phyloP scores from a whole-genome alignment of 1,139 yeast species.

The Saccharomycopsis hybrid region DNA sequence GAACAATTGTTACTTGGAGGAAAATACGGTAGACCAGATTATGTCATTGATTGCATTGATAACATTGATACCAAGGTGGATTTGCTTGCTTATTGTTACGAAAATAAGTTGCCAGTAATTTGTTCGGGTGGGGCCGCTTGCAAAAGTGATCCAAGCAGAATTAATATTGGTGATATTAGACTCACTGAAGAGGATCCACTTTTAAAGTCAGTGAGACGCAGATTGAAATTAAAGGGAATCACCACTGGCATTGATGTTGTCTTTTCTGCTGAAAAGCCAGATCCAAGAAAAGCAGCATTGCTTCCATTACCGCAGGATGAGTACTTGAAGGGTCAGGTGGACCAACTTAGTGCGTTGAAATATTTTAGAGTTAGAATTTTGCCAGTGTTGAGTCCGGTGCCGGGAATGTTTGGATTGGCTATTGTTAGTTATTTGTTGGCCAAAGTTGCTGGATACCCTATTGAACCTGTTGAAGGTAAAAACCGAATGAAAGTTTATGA shows the following conservation, averaged over 20 bases:
- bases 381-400: conserved; percentile 95
- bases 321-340: conserved; percentile 74
- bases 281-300: conserved; percentile 82
- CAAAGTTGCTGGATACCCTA: conserved; percentile 76
- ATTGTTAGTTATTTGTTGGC: conserved; percentile 81
- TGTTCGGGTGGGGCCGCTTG: conserved; percentile 97
- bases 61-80: conserved; percentile 94
- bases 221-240: conserved; percentile 75
- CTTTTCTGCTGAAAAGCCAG: conserved; percentile 93
- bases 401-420: conserved; percentile 90
- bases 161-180: conserved; percentile 72
- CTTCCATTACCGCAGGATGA: conserved; percentile 80
- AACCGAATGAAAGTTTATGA: conserved; percentile 81
- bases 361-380: conserved; percentile 89
- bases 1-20: conserved; percentile 40
- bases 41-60: conserved; percentile 90
- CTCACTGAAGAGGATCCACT: conserved; percentile 87
- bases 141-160: conserved; percentile 77
- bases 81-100: conserved; percentile 65
- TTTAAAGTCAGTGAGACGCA: conserved; percentile 80
- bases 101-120: conserved; percentile 53
- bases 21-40: conserved; percentile 48
- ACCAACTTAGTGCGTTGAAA: conserved; percentile 76
- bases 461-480: conserved; percentile 87
- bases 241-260: conserved; percentile 75